Evolutionary conservation across 768 basidiomycete genomes (phyloP).

Genomic region (Dioszegia hungarica): DNA sequence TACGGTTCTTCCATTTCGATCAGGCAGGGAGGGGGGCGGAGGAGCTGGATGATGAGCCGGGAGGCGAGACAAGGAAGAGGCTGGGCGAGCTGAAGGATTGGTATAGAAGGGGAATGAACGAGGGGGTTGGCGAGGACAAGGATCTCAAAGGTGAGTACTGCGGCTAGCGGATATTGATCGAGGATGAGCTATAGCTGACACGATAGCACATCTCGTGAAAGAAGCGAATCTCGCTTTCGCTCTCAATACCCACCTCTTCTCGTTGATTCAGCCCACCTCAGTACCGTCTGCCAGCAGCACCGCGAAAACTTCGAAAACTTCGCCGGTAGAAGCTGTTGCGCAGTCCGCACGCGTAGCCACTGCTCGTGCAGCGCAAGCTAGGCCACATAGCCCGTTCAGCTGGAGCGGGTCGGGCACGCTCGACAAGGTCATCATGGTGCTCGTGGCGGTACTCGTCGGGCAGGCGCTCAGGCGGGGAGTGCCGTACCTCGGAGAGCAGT

Average conservation of each 20-base stretch:
- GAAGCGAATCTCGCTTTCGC: constrained; percentile 43
- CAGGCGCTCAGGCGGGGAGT: neutral
- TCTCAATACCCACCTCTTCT: constrained; percentile 40
- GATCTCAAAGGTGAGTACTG: constrained; percentile 33
- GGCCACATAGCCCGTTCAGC: neutral
- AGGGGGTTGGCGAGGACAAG: constrained; percentile 39
- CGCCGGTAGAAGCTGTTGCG: no score
- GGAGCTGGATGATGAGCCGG: constrained; percentile 6
- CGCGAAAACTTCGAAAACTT: no score
- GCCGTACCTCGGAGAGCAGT: neutral
- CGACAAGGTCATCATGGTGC: neutral
- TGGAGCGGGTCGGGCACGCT: neutral
- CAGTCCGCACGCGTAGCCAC: no score
- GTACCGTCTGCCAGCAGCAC: no score
- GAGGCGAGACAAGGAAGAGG: constrained; percentile 31
- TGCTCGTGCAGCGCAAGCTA: neutral
- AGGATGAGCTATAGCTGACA: neutral
- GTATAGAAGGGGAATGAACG: constrained; percentile 41
- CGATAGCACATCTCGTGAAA: constrained; percentile 27
- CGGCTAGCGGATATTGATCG: neutral
- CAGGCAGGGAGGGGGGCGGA: constrained; percentile 42
- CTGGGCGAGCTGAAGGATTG: constrained; percentile 69
- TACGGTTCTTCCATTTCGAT: constrained; percentile 62
- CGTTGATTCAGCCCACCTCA: constrained; percentile 21
- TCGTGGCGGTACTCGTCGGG: neutral